phyloP scores from a whole-genome alignment of 2,329 filamentous ascomycete genomes.

The Cercospora berteroae region DNA sequence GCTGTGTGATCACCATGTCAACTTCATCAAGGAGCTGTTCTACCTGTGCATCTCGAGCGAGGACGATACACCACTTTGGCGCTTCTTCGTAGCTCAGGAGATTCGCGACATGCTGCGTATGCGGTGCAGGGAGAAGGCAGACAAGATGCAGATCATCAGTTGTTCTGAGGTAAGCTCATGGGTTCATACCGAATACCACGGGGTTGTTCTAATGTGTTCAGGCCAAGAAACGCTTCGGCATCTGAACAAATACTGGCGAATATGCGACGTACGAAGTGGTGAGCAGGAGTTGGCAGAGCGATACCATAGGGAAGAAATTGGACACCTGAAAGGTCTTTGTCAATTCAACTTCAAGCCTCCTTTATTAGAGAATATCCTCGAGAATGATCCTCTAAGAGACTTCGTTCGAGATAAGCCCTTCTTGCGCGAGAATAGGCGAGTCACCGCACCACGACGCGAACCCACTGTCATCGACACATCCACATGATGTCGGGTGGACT shows the following conservation, averaged over 20 bases:
- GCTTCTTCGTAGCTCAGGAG: too few species aligned
- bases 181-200: background rate
- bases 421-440: too few species aligned
- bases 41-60: background rate
- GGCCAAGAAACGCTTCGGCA: background rate
- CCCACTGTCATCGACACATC: too few species aligned
- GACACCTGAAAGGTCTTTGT: background rate
- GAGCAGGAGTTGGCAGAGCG: background rate
- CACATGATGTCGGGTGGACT: too few species aligned
- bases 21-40: background rate
- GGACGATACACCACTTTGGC: too few species aligned
- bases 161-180: background rate
- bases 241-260: background rate
- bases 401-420: too few species aligned
- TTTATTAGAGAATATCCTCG: too few species aligned
- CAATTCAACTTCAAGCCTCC: too few species aligned
- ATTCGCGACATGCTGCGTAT: too few species aligned
- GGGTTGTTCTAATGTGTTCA: background rate
- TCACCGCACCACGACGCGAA: too few species aligned
- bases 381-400: too few species aligned
- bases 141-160: background rate
- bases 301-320: background rate
- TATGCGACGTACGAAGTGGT: background rate
- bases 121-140: background rate
- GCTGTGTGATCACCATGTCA: background rate